Evolutionary conservation across 2,329 filamentous ascomycete genomes (phyloP).

Genomic region (Rhynchosporium agropyri): DNA sequence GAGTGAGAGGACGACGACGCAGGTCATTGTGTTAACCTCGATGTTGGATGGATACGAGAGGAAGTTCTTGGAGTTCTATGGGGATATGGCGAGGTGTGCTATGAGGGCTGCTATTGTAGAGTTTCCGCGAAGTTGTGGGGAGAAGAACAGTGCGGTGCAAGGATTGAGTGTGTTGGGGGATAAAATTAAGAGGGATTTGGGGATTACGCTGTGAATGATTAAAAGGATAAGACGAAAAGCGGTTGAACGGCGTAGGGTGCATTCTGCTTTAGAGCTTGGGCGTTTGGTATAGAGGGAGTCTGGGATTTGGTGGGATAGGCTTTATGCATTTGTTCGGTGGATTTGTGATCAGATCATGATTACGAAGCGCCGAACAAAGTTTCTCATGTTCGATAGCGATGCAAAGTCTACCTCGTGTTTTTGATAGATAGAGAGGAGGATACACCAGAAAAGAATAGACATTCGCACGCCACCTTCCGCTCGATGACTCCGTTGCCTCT

Average conservation of each 20-base stretch:
- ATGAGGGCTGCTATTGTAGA: conserved; percentile 73
- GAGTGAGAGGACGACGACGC: conserved; percentile 69
- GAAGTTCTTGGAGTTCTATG: conserved; percentile 80
- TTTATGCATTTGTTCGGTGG: background rate
- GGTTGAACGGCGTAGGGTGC: background rate
- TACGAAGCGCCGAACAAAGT: background rate
- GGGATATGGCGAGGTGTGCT: conserved; percentile 71
- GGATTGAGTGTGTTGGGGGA: conserved; percentile 58
- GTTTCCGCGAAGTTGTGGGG: conserved; percentile 60
- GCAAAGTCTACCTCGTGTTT: no score
- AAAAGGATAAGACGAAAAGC: background rate
- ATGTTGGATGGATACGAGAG: conserved; percentile 74
- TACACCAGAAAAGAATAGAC: background rate
- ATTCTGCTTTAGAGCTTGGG: background rate
- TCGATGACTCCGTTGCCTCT: no score
- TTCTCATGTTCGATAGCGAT: background rate
- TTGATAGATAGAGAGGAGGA: background rate
- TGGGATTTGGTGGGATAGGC: background rate
- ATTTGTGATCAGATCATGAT: no score
- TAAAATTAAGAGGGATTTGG: conserved; percentile 37
- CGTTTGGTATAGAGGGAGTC: conserved; percentile 1
- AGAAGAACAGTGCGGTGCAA: conserved; percentile 52
- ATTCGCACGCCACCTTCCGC: no score
- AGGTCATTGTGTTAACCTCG: conserved; percentile 68
- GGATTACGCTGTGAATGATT: background rate